phyloP scores from a whole-genome alignment of 495 filamentous ascomycete genomes.

The Hyaloscypha finlandica region DNA sequence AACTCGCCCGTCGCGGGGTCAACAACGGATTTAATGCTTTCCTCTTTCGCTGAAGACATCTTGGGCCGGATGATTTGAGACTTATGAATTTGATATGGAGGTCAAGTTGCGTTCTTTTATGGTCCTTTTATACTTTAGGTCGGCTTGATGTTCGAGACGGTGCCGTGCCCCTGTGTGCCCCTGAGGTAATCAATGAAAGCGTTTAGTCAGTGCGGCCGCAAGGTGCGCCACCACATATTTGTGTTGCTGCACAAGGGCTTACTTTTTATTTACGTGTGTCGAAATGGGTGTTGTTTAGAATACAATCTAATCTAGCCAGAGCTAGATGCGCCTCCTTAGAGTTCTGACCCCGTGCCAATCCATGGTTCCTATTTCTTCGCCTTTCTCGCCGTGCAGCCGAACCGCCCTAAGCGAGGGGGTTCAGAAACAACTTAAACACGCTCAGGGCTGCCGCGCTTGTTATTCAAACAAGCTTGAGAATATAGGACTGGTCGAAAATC shows the following conservation, averaged over 20 bases:
- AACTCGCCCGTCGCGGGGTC: slow-evolving; percentile 43
- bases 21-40: neutral
- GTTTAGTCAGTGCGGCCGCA: neutral
- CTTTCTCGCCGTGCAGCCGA: neutral
- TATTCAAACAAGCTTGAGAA: neutral
- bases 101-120: too few species aligned
- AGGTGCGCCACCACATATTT: neutral
- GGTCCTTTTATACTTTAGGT: too few species aligned
- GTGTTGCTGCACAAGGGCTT: neutral
- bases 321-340: too few species aligned
- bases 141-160: too few species aligned
- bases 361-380: neutral
- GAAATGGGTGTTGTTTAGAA: neutral
- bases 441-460: too few species aligned
- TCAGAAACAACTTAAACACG: neutral
- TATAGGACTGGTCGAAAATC: neutral
- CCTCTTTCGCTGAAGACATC: neutral
- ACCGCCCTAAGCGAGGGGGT: neutral
- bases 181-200: neutral
- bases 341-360: neutral
- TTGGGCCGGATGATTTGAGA: neutral
- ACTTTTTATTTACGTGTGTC: neutral
- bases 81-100: too few species aligned
- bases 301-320: too few species aligned
- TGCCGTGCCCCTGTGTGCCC: too few species aligned